Evolutionary conservation across 2,329 filamentous ascomycete genomes (phyloP), one percentile per base, ranked within the genome.

Genomic region (Curvularia lunata): DNA sequence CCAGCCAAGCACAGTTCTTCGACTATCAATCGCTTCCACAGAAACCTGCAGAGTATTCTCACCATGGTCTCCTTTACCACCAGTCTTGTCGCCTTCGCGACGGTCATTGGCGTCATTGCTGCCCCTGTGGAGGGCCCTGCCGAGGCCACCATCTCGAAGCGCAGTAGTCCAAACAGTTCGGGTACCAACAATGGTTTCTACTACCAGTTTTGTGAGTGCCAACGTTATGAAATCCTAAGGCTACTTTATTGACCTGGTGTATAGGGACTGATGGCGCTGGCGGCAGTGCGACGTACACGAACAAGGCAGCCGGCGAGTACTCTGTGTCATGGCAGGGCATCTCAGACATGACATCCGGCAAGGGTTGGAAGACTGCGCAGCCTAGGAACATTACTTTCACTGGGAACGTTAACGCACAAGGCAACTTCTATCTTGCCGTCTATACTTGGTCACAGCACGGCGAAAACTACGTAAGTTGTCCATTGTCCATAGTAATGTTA

Each of bases 351-450:
- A 45, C 42, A 9, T 45, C 42, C 2, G 42, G 42, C 23, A 45
- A 45, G 25, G 42, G 42, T n/a, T 45, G 42, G 42, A 28, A 45
- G 23, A 18, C 42, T n/a, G 42, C 42, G 25, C 42, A 45, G 42
- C 42, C 42, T 10, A 45, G 42, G 7, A 45, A 45, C 9, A 28
- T 45, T 10, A 45, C 42, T 28, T 45, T 45, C 42, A 45, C 23
- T 18, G 42, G 42, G 13, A 18, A 28, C 13, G 25, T 45, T 13
- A 45, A 45, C 13, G 42, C 42, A 28, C 42, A 45, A 28, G 42
- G 42, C 42, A 45, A 45, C 42, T 45, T 45, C 23, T 45, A 45
- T 28, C 42, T 45, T 28, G 42, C 42, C 16, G 23, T 45, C 42
- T 45, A 45, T n/a, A 45, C 42, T 12, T 45, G 42, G 42, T 45